Conservation (phyloP, 2,329 filamentous ascomycete genomes). For the Cercospora brassicicola region DNA sequence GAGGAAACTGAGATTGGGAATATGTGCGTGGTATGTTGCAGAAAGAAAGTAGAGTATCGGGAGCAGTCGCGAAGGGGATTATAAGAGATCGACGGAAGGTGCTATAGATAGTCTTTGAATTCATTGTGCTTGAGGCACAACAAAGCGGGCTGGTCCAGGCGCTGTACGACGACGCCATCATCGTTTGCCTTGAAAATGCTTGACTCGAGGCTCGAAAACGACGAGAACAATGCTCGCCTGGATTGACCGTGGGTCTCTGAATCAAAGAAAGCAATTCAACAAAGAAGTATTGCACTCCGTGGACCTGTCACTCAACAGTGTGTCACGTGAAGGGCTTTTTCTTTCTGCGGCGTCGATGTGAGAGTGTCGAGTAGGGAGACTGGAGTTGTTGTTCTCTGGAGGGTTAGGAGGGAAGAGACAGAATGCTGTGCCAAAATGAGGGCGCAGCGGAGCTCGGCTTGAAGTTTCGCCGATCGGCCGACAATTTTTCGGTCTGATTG, state of each 20-base stretch:
- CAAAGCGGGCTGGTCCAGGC: neutral
- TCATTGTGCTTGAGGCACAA: neutral
- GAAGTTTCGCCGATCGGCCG: neutral
- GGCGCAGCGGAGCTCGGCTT: neutral
- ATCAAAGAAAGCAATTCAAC: neutral
- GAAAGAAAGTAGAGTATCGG: neutral
- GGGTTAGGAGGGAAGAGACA: neutral
- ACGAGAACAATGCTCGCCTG: neutral
- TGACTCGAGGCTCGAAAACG: neutral
- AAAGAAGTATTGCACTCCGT: neutral
- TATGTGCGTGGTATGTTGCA: neutral
- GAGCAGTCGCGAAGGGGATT: neutral
- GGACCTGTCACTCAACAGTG: neutral
- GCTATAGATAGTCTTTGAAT: neutral
- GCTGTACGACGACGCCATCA: neutral
- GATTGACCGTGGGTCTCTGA: neutral
- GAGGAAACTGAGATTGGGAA: neutral
- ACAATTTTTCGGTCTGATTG: constrained; percentile 1
- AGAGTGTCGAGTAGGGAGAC: neutral
- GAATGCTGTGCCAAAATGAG: neutral
- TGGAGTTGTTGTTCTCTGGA: neutral
- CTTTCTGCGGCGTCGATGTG: neutral
- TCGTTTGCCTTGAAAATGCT: neutral
- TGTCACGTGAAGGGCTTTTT: neutral
- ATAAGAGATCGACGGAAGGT: neutral